These are phyloP conservation scores for Ceratobasidium theobromae DNA, from an alignment of 1,284 basidiomycete species.

Conservation along the genomic window DNA sequence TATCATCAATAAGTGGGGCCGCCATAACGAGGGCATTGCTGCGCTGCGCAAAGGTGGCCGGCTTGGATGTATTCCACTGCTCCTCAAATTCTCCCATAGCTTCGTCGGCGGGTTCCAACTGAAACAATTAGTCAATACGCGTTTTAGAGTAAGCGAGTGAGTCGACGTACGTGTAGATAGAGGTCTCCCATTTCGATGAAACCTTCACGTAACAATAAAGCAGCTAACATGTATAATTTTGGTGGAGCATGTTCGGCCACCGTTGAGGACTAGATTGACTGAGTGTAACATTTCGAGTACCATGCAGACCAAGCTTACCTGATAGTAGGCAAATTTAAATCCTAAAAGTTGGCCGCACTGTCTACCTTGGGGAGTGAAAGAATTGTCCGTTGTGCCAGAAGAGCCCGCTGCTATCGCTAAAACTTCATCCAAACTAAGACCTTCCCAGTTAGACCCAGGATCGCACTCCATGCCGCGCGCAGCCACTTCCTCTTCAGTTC, in stretches of 20 bases:
- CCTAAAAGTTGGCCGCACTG: slow-evolving; percentile 80
- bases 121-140: slow-evolving; percentile 31
- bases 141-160: slow-evolving; percentile 36
- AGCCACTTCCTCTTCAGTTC: slow-evolving; percentile 44
- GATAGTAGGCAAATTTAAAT: slow-evolving; percentile 92
- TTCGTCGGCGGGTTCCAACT: slow-evolving; percentile 75
- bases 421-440: slow-evolving; percentile 66
- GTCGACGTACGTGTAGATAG: slow-evolving; percentile 69
- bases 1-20: slow-evolving; percentile 74
- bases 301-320: slow-evolving; percentile 52
- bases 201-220: slow-evolving; percentile 84
- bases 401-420: slow-evolving; percentile 54
- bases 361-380: slow-evolving; percentile 27
- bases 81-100: slow-evolving; percentile 70
- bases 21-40: slow-evolving; percentile 86
- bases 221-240: slow-evolving; percentile 79
- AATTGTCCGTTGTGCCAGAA: not conserved
- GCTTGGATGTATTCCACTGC: slow-evolving; percentile 66
- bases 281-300: slow-evolving; percentile 26
- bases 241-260: slow-evolving; percentile 60
- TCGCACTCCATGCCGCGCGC: slow-evolving; percentile 50
- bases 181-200: slow-evolving; percentile 85
- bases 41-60: slow-evolving; percentile 51
- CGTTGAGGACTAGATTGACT: slow-evolving; percentile 56
- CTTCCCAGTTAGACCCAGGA: slow-evolving; percentile 41